Evolutionary conservation across 345 rosid genomes (phyloP), one percentile per base, ranked within the genome.

Genomic region (Sisymbrium irio): DNA sequence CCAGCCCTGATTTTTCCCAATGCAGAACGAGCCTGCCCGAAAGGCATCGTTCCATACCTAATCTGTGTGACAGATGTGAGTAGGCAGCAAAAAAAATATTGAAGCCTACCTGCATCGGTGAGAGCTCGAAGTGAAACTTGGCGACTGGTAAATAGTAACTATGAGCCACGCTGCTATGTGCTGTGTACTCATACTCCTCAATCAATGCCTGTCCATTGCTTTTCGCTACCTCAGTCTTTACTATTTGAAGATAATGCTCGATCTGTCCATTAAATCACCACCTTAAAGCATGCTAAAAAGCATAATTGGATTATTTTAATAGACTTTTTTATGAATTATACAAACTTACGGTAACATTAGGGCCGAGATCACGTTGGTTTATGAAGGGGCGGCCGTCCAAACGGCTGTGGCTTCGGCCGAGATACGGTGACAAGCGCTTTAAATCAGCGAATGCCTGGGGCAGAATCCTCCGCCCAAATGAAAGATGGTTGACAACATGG

Each of bases 241-340:
- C 98, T 53, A 90, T 40, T 79, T 92, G 99, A 72, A 96, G 97
- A 78, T 96, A 96, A 80, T 96, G 99, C 80, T 96, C 99, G 58
- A 90, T 89, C 99, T 96, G 97, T 82, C 59, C 40, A 56, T 19
- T 53, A 14, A 37, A 62, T 35, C 36, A 60, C 20, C 53, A 62
- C 37, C 14, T 30, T 78, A 44, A 51, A 54, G 44, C 50, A 53
- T 55, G 40, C 40, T 32, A 19, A 8, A 55, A 19, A 44, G 36
- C 20, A 77, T 64, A 63, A 45, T 7, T 60, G 41, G 14, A 62
- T 17, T 17, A 42, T 28, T 61, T 11, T 2, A 15, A 33, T 22
- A 42, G 30, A 17, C 4, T 15, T 8, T 65, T 65, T 9, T 9
- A 35, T 18, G 27, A 56, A 18, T 6, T 47, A 14, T 18, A 14